A percentile compares a stretch with the other conserved stretches of the same genome.
Evolutionary conservation across 129 eudicot species (phyloP).

Genomic region (Centaurea solstitialis): DNA sequence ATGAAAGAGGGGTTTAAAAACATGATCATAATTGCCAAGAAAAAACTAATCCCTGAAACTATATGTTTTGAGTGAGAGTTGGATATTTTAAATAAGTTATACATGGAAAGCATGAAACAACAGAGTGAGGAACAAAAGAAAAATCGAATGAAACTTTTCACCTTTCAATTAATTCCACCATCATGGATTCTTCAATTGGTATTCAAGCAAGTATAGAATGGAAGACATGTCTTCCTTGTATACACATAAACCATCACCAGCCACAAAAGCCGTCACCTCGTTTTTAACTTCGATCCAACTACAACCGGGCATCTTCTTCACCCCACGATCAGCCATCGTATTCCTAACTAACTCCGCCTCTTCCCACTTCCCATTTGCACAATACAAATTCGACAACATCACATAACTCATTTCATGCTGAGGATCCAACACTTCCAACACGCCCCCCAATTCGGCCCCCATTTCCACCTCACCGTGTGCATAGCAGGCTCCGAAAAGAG

Average conservation of each 20-base stretch:
- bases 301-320: slow-evolving; percentile 73
- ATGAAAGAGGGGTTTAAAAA: too few relatives aligned
- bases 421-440: slow-evolving; percentile 47
- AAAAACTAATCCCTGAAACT: neutral
- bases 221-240: slow-evolving; percentile 37
- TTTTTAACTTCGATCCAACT: slow-evolving; percentile 81
- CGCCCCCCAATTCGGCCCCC: slow-evolving; percentile 43
- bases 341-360: slow-evolving; percentile 74
- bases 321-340: slow-evolving; percentile 51
- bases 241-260: slow-evolving; percentile 43
- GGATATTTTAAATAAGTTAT: neutral
- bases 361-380: slow-evolving; percentile 72
- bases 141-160: neutral
- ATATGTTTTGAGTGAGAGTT: neutral
- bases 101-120: neutral
- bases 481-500: slow-evolving; percentile 61
- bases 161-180: neutral
- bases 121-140: neutral
- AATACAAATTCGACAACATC: slow-evolving; percentile 68
- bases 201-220: slow-evolving; percentile 45
- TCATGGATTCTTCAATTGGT: slow-evolving; percentile 51
- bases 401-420: slow-evolving; percentile 68
- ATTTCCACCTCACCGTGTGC: slow-evolving; percentile 37
- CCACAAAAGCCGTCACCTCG: slow-evolving; percentile 46
- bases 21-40: neutral